Base-by-base conservation (phyloP, 345 rosid genomes). In the Arabidopsis suecica region DNA sequence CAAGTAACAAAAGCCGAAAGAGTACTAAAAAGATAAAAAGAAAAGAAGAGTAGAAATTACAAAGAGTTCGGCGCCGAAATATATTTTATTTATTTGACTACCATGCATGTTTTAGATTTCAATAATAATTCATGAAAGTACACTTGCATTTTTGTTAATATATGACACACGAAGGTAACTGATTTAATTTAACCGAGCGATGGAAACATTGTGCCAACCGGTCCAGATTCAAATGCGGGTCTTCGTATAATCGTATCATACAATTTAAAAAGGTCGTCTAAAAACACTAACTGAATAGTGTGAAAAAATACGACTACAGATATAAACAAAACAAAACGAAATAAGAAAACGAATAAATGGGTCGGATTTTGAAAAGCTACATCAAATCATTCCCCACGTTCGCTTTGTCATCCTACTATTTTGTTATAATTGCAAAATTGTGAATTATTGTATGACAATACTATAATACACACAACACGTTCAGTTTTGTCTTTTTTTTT, bases 381-480 rank as follows among this genome's bases (percentile, higher is more conserved):
- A 61, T 59, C 69, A 56, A 78, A 72, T 78, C 38, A 72, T 72
- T 78, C 73, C 60, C 68, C 78, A 75, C 73, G 75, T 75, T 78
- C 57, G 63, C 68, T 75, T 25, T 14, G 65, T 14, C 40, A 56
- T 49, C 36, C 16, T 77, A 71, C 75, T 71, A 65, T 65, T 65
- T 65, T 62, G 64, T 56, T 47, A 77, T 77, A 42, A 63, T 68
- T 66, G 56, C 79, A 41, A 49, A 49, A 65, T 57, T 47, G 28
- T 48, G 40, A 48, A 71, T 60, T 28, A 50, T 68, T 48, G 63
- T 64, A 68, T 60, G n/a, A 40, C 25, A 16, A 16, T 16, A 32
- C 63, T 45, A 60, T 9, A 25, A 48, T 37, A 38, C 42, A 60
- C 32, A 38, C 51, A 72, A 25, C 41, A 50, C 50, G 22, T 58